Evolutionary conservation across 2,329 filamentous ascomycete genomes (phyloP).

Genomic region (Aureobasidium mangrovei): DNA sequence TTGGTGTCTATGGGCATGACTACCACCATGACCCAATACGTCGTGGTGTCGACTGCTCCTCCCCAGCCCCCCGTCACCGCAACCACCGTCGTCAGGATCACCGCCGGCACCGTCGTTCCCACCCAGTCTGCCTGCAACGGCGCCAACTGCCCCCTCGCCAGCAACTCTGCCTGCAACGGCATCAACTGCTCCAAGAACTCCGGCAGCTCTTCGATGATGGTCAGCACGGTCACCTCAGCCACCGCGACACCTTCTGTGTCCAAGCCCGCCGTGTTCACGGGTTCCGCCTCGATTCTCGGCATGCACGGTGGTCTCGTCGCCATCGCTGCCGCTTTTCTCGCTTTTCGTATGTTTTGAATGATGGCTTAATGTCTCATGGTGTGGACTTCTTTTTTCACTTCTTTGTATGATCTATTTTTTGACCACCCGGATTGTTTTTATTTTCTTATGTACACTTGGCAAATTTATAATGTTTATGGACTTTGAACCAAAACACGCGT

Average conservation of each 20-base stretch:
- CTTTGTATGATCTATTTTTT: too few relatives aligned
- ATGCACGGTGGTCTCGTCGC: constrained; percentile 7
- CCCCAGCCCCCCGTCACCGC: constrained; percentile 6
- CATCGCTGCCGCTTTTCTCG: neutral
- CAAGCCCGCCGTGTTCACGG: constrained; percentile 4
- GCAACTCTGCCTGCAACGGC: neutral
- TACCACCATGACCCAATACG: neutral
- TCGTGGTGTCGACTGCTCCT: constrained; percentile 15
- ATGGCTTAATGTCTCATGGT: neutral
- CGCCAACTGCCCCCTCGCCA: neutral
- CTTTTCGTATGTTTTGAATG: constrained; percentile 5
- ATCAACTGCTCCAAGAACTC: neutral
- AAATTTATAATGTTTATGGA: too few relatives aligned
- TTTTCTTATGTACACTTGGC: too few relatives aligned
- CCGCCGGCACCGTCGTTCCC: too few relatives aligned
- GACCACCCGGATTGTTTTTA: too few relatives aligned
- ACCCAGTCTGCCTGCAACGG: neutral
- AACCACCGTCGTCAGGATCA: constrained; percentile 20
- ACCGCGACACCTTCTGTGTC: neutral
- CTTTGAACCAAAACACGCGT: too few relatives aligned
- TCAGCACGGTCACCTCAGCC: constrained; percentile 1
- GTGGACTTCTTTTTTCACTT: too few relatives aligned
- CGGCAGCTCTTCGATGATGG: too few relatives aligned
- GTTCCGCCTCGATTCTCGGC: constrained; percentile 2
- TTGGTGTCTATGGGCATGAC: neutral